These are phyloP conservation scores for Debaryomyces subglobosus DNA, from an alignment of 1,139 yeast species.

Conservation along the genomic window DNA sequence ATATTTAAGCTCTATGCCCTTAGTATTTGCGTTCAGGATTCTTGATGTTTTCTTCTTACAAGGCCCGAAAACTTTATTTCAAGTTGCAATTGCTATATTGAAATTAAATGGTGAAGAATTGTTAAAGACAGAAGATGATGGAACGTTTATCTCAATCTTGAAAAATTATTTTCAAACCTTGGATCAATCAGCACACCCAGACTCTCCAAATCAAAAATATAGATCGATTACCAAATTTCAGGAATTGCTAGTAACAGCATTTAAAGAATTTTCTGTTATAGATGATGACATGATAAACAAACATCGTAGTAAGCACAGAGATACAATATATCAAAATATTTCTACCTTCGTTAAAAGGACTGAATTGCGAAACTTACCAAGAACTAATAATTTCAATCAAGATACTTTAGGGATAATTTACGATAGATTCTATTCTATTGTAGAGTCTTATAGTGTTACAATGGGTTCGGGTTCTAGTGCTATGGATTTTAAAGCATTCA, in stretches of 20 bases:
- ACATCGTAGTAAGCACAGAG: conserved; percentile 72
- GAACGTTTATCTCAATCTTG: conserved; percentile 81
- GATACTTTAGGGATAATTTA: conserved; percentile 71
- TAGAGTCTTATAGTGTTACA: conserved; percentile 66
- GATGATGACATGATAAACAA: conserved; percentile 73
- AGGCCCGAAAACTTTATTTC: conserved; percentile 89
- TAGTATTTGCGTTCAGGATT: conserved; percentile 89
- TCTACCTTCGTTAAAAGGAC: conserved; percentile 91
- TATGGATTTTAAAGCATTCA: conserved; percentile 76
- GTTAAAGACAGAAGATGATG: conserved; percentile 84
- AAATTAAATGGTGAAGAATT: conserved; percentile 86
- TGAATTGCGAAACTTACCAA: conserved; percentile 82
- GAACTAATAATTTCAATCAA: conserved; percentile 59
- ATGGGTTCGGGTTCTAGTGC: conserved; percentile 69
- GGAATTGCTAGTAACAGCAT: conserved; percentile 86
- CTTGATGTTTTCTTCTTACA: conserved; percentile 89
- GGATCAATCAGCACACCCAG: conserved; percentile 81
- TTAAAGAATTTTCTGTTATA: conserved; percentile 82
- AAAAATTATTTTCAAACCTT: conserved; percentile 80
- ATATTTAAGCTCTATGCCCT: conserved; percentile 90
- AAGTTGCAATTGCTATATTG: conserved; percentile 87
- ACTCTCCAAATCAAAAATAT: conserved; percentile 63
- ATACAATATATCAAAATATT: conserved; percentile 79
- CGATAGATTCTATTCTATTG: conserved; percentile 80
- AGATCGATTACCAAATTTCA: conserved; percentile 82